Evolutionary conservation across 2,329 filamentous ascomycete genomes (phyloP).

Genomic region (Setomelanomma holmii): DNA sequence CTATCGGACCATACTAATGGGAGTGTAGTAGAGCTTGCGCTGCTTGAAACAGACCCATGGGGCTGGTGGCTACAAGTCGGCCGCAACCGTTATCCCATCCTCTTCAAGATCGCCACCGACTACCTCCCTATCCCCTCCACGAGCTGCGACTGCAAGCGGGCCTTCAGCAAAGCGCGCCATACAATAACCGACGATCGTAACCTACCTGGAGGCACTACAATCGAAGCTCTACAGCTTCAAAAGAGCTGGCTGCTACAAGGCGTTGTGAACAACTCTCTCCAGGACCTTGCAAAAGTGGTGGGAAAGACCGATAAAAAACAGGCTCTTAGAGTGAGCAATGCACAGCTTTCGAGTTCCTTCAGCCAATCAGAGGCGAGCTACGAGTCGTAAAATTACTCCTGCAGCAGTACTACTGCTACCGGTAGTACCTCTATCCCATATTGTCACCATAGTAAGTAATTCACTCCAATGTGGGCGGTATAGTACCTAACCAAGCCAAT

Average conservation of each 20-base stretch:
- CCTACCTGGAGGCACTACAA: neutral
- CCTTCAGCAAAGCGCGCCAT: conserved; percentile 9
- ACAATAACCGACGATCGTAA: conserved; percentile 13
- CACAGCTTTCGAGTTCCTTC: too few species aligned
- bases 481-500: too few species aligned
- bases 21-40: neutral
- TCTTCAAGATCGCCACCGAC: conserved; percentile 15
- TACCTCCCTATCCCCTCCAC: conserved; percentile 12
- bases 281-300: neutral
- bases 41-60: neutral
- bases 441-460: neutral
- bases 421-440: too few species aligned
- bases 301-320: neutral
- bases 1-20: conserved; percentile 6
- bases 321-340: neutral
- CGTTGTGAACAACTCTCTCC: neutral
- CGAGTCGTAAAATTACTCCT: too few species aligned
- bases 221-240: neutral
- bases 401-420: too few species aligned
- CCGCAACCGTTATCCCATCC: conserved; percentile 4
- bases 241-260: neutral
- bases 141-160: too few species aligned
- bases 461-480: too few species aligned
- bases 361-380: too few species aligned
- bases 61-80: conserved; percentile 9